Evolutionary conservation across 148 eudicot genomes (phyloP), one percentile per base, ranked within the genome.

Genomic region (Amaranthus hypochondriacus): DNA sequence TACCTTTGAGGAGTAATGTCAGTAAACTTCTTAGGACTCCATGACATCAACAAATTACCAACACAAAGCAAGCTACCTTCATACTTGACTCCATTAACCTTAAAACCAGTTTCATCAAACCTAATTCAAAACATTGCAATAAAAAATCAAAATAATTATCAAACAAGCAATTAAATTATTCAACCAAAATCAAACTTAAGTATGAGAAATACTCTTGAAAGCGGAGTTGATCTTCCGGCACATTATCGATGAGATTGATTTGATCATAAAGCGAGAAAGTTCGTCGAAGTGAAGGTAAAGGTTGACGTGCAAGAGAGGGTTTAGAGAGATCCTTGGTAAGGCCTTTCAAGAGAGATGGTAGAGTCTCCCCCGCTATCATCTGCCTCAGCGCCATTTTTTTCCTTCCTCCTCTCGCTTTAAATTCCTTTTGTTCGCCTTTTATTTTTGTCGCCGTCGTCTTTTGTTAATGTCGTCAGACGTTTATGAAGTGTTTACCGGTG

Each of bases 211-310:
- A 92, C 90, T 83, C 86, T 84, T 95, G 93, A 74, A 95, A 95
- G 68, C 92, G 96, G 55, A 95, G 87, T 74, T 95, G 97, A 76
- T 92, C 98, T 46, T 92, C 93, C 39, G 98, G 96, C 57, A 94
- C 86, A 49, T 94, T 84, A 62, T 88, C 89, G 77, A 92, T 92
- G 77, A 95, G 93, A 73, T 95, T 95, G 79, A 95, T 89, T 80
- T 95, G 97, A 83, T 95, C 97, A 76, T 92, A 95, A 55, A 92
- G 87, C 69, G 98, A 95, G 79, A 95, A 95, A 60, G 97, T 89
- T 63, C 98, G 88, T 9, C 98, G 83, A 39, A 92, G 87, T 2
- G 98, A 95, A 0, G 97, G 97, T 53, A 95, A 74, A 2, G 84
- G 92, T 21, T 62, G 83, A 8, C 50, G 21, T n/a, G n/a, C 48